phyloP scores from a whole-genome alignment of 805 yeast species.

The Nakazawaea anatomiae region DNA sequence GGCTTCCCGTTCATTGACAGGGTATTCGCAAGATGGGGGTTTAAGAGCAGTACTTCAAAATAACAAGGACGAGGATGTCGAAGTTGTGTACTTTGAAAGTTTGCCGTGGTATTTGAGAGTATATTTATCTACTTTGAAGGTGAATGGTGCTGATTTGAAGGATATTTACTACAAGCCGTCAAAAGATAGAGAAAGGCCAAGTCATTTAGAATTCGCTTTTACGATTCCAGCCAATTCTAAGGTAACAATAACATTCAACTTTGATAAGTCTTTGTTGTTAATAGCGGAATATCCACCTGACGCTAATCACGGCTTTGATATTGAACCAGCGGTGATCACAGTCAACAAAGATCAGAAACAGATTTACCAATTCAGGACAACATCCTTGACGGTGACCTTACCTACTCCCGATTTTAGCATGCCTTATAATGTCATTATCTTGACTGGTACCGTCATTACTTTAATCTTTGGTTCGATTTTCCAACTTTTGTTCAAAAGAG shows the following conservation, averaged over 20 bases:
- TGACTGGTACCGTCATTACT: constrained; percentile 92
- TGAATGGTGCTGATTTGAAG: constrained; percentile 31
- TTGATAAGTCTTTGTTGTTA: constrained; percentile 80
- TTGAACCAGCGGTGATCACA: constrained; percentile 82
- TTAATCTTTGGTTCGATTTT: constrained; percentile 83
- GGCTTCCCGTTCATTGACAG: constrained; percentile 84
- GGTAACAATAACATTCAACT: constrained; percentile 61
- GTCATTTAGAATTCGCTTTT: constrained; percentile 70
- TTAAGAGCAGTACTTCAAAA: constrained; percentile 74
- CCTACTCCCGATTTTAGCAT: constrained; percentile 98
- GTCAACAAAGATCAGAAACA: constrained; percentile 30
- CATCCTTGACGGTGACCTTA: constrained; percentile 77
- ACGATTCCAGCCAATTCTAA: constrained; percentile 59
- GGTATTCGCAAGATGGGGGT: constrained; percentile 93
- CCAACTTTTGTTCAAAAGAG: constrained; percentile 68
- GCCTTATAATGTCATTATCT: constrained; percentile 96
- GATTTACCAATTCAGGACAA: constrained; percentile 60
- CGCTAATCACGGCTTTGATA: constrained; percentile 95
- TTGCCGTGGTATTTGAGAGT: constrained; percentile 91
- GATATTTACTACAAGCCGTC: constrained; percentile 69
- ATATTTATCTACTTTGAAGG: constrained; percentile 63
- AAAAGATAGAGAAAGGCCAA: constrained; percentile 71
- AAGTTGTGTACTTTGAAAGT: constrained; percentile 66
- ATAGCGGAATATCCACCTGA: constrained; percentile 98
- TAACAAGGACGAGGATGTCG: constrained; percentile 42